Base-by-base conservation (phyloP, 441 rosid species). In the Isatis lusitanica region DNA sequence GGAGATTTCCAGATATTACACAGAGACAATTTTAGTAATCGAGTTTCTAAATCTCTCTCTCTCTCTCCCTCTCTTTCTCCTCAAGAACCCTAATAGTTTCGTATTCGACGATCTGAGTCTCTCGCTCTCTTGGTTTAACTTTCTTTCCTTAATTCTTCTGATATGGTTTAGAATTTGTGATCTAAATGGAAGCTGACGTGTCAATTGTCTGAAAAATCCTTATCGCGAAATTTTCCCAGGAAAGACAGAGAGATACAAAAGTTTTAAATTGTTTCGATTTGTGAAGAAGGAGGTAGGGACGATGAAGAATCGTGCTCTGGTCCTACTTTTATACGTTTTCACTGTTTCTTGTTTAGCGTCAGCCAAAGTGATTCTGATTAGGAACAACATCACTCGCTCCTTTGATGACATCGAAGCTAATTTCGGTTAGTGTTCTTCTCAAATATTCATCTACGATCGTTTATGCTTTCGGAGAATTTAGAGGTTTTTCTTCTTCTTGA, bases 151-250 rank as follows among this genome's bases (percentile, higher is more conserved):
- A 13, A 21, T 40, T 13, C 42, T 75, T 10, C 56, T 50, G 71
- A 47, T 77, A 84, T 72, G 77, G 66, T 78, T 67, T 73, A 68
- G 57, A 47, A 9, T 60, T 16, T 73, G 39, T 73, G 70, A 47
- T 60, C 61, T 78, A 75, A 68, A 89, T 90, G 98, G 98, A 85
- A 86, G 85, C 93, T 75, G 98, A 92, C 84, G 98, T 89, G 74
- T 83, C 83, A 31, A 82, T 89, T 73, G 21, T 47, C 66, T 61
- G 64, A 66, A 81, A 71, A 81, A 24, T 79, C 83, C 86, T 76
- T 51, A 73, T 64, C 52, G 77, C 10, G 50, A 7, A 62, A 44
- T 4, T 68, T 51, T 46, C 48, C 59, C 52, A 48, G 68, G 30
- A 63, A 16, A 33, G 21, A 35, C n/a, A 26, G 9, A 16, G 21